These are phyloP conservation scores for Lathyrus oleraceus DNA, from an alignment of 306 rosid species.

Conservation along the genomic window DNA sequence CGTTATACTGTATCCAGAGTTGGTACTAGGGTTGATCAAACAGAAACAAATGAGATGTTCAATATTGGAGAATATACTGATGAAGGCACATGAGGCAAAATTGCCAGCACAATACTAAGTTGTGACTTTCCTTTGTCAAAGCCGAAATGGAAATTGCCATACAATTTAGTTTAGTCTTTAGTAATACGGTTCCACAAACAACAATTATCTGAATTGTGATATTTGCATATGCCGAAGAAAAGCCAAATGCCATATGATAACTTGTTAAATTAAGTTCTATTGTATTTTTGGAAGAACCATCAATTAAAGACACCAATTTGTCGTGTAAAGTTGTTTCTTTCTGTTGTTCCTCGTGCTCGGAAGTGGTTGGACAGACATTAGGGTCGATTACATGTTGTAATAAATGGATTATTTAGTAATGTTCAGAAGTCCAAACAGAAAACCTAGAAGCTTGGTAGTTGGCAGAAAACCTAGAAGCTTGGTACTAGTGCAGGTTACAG, in stretches of 20 bases:
- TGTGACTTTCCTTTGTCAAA: background rate
- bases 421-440: too few species aligned
- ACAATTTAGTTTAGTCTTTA: too few species aligned
- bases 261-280: background rate
- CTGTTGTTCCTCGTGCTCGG: background rate
- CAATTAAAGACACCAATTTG: background rate
- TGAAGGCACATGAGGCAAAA: background rate
- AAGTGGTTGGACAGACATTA: background rate
- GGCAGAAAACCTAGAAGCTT: too few species aligned
- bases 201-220: background rate
- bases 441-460: too few species aligned
- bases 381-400: too few species aligned
- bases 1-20: too few species aligned
- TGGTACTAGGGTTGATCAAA: background rate
- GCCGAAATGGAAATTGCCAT: background rate
- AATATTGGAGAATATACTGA: background rate
- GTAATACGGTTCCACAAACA: background rate
- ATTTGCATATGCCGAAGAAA: background rate
- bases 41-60: background rate
- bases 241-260: background rate
- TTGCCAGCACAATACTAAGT: too few species aligned
- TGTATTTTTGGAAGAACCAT: background rate
- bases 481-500: background rate
- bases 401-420: too few species aligned
- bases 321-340: background rate